Conservation (phyloP, 495 filamentous ascomycete species). For the Aspergillus hancockii region DNA sequence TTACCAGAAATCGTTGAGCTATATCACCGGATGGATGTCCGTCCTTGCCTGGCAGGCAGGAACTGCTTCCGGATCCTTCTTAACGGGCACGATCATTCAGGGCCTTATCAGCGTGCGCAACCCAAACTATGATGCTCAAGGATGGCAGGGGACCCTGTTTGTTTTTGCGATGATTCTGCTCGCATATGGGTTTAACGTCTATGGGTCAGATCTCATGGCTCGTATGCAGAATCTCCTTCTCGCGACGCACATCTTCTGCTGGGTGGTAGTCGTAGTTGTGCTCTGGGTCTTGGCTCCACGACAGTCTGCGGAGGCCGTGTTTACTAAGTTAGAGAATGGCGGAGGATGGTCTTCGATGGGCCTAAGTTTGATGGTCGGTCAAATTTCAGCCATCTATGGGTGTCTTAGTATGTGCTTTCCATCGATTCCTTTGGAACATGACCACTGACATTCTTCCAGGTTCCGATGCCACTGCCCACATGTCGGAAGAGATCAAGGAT, state of each 20-base stretch:
- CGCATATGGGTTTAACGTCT: constrained; percentile 40
- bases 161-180: constrained; percentile 39
- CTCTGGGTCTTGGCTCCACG: constrained; percentile 31
- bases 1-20: constrained; percentile 42
- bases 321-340: constrained; percentile 36
- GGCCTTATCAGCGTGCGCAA: constrained; percentile 39
- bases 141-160: constrained; percentile 49
- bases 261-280: constrained; percentile 45
- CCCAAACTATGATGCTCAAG: constrained; percentile 28
- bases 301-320: constrained; percentile 39
- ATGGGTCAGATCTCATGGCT: constrained; percentile 40
- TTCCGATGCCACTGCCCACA: constrained; percentile 38
- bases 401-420: constrained; percentile 20
- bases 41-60: constrained; percentile 43
- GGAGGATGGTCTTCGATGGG: constrained; percentile 45
- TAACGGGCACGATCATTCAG: constrained; percentile 44
- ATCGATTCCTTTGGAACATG: too few relatives aligned
- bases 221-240: constrained; percentile 46
- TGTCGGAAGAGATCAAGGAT: constrained; percentile 43
- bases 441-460: not conserved
- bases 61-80: constrained; percentile 28
- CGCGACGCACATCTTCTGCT: constrained; percentile 48
- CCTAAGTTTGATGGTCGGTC: constrained; percentile 31
- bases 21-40: constrained; percentile 45
- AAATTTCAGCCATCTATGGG: constrained; percentile 26